Base-by-base conservation (phyloP, 2,329 filamentous ascomycete species). In the Pseudofabraea citricarpa region DNA sequence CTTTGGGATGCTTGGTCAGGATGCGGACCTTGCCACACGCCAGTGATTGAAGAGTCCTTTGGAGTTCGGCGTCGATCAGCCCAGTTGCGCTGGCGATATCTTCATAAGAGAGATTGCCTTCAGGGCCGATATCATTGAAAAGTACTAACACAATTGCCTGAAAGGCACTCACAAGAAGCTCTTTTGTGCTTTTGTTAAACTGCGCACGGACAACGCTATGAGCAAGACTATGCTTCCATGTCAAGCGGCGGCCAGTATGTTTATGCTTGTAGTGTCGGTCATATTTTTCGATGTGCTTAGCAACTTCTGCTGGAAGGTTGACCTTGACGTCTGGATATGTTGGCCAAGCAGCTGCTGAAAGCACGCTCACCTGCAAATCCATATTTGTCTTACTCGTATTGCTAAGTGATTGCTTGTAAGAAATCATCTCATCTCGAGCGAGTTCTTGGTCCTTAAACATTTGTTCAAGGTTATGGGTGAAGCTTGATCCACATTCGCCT, bases 381-480 rank as follows among this genome's bases (percentile, higher is more conserved):
- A 95, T 63, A 1, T 68, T 62, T 5, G 73, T 64, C 45, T 73
- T 79, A 29, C 55, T 54, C 23, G 77, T 74, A 49, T 79, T 74
- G 36, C 77, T 68, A 5, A 60, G 48, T 6, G 65, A 90, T 64
- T 65, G 75, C 63, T 85, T 93, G 69, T 95, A 98, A 0, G 85
- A 80, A n/a, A 76, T 68, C 85, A 97, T 95, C 61, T 97, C 91
- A 56, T 97, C 93, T 48, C 86, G 85, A 10, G 87, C 87, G 16
- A 96, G 75, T 60, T 96, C 90, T 64, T 97, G 89, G 59, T 99
- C 93, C 64, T 95, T 95, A 72, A 99, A 98, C 93, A 99, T 99
- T 50, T 91, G 88, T 66, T 99, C 94, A 0, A 99, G 74, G 58
- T 98, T 98, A 61, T 95, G 90, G 0, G 93, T 98, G 62, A 98